These are phyloP conservation scores for Trichoderma polysporum DNA, from an alignment of 2,329 filamentous ascomycete genomes.

Conservation along the genomic window DNA sequence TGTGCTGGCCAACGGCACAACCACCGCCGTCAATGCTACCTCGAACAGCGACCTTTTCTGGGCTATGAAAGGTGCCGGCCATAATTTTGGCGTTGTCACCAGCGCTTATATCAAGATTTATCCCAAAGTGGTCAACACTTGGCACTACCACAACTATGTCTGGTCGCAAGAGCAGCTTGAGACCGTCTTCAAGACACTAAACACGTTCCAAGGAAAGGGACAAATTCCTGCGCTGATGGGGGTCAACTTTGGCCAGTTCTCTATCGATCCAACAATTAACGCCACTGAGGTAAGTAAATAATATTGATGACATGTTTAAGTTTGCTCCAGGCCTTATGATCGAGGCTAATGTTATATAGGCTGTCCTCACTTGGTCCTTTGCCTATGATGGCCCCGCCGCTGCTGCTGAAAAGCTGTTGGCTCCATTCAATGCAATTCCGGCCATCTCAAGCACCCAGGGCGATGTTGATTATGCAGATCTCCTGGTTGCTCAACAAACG, in stretches of 20 bases:
- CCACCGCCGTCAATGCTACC: slow-evolving; percentile 23
- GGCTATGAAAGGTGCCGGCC: slow-evolving; percentile 37
- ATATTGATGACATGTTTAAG: fast-evolving
- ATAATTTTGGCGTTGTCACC: slow-evolving; percentile 38
- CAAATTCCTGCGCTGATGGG: neutral
- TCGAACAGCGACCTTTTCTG: slow-evolving; percentile 37
- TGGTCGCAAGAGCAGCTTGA: slow-evolving; percentile 4
- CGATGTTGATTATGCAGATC: neutral
- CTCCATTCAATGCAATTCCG: slow-evolving; percentile 2
- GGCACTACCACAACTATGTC: neutral
- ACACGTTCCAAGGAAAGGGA: neutral
- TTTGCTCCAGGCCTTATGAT: fast-evolving
- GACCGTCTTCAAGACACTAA: neutral
- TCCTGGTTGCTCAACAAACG: neutral
- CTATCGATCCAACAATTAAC: neutral
- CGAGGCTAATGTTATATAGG: neutral
- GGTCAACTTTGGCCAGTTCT: slow-evolving; percentile 8
- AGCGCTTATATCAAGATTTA: slow-evolving; percentile 34
- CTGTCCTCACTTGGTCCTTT: slow-evolving; percentile 4
- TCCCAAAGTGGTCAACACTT: neutral
- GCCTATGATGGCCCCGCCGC: neutral
- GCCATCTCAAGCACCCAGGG: neutral
- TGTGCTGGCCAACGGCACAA: slow-evolving; percentile 34
- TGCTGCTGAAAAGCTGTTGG: neutral
- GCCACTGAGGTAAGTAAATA: neutral